Evolutionary conservation across 2,329 filamentous ascomycete genomes (phyloP).

Genomic region (Monosporascus sp.): DNA sequence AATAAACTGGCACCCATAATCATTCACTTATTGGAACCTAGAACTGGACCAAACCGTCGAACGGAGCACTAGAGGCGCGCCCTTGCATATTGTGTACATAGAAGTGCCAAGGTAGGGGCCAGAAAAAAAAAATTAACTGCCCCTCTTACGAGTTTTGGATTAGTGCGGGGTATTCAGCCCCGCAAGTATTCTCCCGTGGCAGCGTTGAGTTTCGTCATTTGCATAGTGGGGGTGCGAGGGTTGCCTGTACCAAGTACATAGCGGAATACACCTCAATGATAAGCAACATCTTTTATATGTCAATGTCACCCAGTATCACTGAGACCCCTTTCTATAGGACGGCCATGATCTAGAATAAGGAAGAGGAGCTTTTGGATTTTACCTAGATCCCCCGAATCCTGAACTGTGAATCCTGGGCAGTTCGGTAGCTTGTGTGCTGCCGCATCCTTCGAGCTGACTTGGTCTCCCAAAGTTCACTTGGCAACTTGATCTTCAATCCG

Average conservation of each 20-base stretch:
- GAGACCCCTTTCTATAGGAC: no score
- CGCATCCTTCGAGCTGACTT: conserved; percentile 11
- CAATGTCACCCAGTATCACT: no score
- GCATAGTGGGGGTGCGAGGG: not conserved
- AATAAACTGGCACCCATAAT: not conserved
- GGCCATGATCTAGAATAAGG: no score
- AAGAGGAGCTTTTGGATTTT: no score
- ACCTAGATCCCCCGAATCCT: no score
- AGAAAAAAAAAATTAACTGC: conserved; percentile 13
- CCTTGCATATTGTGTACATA: no score
- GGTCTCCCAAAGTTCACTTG: conserved; percentile 8
- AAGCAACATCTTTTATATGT: no score
- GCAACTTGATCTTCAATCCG: no score
- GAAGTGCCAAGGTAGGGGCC: not conserved
- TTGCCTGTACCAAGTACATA: not conserved
- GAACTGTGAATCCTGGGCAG: no score
- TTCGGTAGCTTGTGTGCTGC: no score
- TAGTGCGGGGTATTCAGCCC: conserved; percentile 8
- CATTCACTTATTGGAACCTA: not conserved
- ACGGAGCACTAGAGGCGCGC: not conserved
- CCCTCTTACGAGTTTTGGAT: conserved; percentile 27
- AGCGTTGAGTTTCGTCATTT: not conserved
- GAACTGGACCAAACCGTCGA: not conserved
- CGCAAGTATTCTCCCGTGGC: not conserved
- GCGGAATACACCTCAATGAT: not conserved